A percentile compares a stretch with the other conserved stretches of the same genome.
Evolutionary conservation across 1,284 basidiomycete genomes (phyloP).

Genomic region (Cryptococcus maquisensis): DNA sequence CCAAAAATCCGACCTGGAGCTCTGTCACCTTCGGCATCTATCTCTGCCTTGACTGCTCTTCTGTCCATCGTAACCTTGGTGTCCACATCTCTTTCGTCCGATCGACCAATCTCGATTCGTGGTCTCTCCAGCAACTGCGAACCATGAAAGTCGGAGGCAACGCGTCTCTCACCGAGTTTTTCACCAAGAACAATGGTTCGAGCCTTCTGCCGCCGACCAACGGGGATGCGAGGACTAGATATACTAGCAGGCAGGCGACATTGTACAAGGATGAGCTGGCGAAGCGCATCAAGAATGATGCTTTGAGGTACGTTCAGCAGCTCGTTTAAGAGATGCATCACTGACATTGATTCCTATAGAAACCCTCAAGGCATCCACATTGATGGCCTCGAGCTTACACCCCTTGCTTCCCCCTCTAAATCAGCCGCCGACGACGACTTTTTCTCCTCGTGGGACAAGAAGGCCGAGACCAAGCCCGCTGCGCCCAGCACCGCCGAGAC

Average conservation of each 20-base stretch:
- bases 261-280: slow-evolving; percentile 91
- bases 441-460: slow-evolving; percentile 92
- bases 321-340: neutral
- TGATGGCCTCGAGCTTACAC: slow-evolving; percentile 61
- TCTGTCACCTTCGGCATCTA: slow-evolving; percentile 96
- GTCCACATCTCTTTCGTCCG: slow-evolving; percentile 98
- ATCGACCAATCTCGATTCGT: slow-evolving; percentile 94
- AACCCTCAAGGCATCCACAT: slow-evolving; percentile 71
- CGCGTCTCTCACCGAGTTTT: slow-evolving; percentile 81
- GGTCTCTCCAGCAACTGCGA: slow-evolving; percentile 86
- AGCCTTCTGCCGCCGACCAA: slow-evolving; percentile 61
- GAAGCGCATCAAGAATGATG: slow-evolving; percentile 75
- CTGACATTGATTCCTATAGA: slow-evolving; percentile 47
- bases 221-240: slow-evolving; percentile 82
- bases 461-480: slow-evolving; percentile 47
- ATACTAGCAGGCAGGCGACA: slow-evolving; percentile 74
- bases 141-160: slow-evolving; percentile 98
- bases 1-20: slow-evolving; percentile 96
- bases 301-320: slow-evolving; percentile 54
- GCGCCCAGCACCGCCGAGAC: slow-evolving; percentile 28
- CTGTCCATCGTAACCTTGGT: slow-evolving; percentile 91
- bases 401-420: slow-evolving; percentile 51
- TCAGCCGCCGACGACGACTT: slow-evolving; percentile 73
- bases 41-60: slow-evolving; percentile 96
- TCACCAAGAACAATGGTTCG: slow-evolving; percentile 76